Conservation (phyloP, 306 rosid genomes). For the Fragaria nilgerrensis region DNA sequence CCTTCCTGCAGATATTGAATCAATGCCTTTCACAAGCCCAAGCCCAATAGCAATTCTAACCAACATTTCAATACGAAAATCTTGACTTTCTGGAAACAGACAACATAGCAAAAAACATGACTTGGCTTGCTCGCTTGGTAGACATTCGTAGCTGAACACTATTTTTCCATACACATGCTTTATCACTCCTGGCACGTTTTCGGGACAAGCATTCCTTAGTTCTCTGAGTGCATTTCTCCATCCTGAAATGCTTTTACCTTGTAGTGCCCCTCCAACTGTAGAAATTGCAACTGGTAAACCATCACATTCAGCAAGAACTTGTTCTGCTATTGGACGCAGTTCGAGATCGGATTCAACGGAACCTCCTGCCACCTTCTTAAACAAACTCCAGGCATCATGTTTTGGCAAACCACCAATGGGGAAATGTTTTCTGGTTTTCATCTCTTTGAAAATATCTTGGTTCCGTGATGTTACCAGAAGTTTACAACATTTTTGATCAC, state of each 20-base stretch:
- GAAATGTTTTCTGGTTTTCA: not conserved
- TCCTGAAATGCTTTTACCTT: conserved; percentile 23
- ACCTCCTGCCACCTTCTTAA: conserved; percentile 2
- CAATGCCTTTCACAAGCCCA: not conserved
- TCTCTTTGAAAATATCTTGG: not conserved
- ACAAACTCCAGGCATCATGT: conserved; percentile 5
- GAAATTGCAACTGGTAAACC: conserved; percentile 42
- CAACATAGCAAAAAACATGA: conserved; percentile 28
- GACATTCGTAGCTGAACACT: conserved; percentile 21
- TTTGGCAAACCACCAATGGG: not conserved
- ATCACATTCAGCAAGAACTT: conserved; percentile 30
- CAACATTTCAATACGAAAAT: not conserved
- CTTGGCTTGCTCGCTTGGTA: conserved; percentile 22
- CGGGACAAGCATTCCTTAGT: conserved; percentile 4
- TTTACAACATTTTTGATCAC: not conserved
- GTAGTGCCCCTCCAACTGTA: conserved; percentile 24
- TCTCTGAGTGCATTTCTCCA: conserved; percentile 41
- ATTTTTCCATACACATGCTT: not conserved
- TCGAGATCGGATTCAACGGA: not conserved
- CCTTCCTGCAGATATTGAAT: conserved; percentile 5
- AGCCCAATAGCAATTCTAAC: not conserved
- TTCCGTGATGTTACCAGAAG: not conserved
- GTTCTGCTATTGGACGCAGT: conserved; percentile 4
- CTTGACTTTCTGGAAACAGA: not conserved
- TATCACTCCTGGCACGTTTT: not conserved